These are phyloP conservation scores for Sphaerostilbella broomeana DNA, from an alignment of 2,329 filamentous ascomycete genomes.

Conservation along the genomic window DNA sequence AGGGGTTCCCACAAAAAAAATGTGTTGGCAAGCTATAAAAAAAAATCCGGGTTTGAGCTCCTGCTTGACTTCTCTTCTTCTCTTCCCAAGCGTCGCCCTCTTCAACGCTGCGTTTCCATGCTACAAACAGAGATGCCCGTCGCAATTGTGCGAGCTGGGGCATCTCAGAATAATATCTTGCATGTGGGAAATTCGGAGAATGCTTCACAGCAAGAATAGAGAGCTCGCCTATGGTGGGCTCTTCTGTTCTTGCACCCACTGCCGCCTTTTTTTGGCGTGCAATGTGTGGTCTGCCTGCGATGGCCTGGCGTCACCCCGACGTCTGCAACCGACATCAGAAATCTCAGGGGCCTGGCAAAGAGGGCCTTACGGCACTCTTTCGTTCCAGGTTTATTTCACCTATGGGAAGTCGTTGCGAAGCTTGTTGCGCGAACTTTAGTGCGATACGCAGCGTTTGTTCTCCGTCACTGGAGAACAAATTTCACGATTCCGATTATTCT, in stretches of 20 bases:
- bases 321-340: constrained; percentile 92
- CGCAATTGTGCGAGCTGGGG: constrained; percentile 7
- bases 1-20: too few relatives aligned
- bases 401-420: constrained; percentile 94
- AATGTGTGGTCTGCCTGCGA: constrained; percentile 63
- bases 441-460: constrained; percentile 77
- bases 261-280: constrained; percentile 2
- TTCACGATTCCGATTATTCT: constrained; percentile 94
- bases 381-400: too few relatives aligned
- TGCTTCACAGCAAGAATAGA: constrained; percentile 55
- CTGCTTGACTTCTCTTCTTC: constrained; percentile 27
- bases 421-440: constrained; percentile 77
- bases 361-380: too few relatives aligned
- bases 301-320: constrained; percentile 74
- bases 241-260: constrained; percentile 22
- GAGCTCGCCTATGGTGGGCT: neutral
- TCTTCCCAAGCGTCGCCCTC: constrained; percentile 64
- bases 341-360: constrained; percentile 58
- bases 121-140: constrained; percentile 67
- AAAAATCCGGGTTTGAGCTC: constrained; percentile 2
- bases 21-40: constrained; percentile 4
- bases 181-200: constrained; percentile 99
- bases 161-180: constrained; percentile 30
- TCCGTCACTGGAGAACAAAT: constrained; percentile 29
- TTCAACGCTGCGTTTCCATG: constrained; percentile 95